Evolutionary conservation across 2,329 filamentous ascomycete species (phyloP), one percentile per base, ranked within the genome.

Genomic region (Venturia asperata): DNA sequence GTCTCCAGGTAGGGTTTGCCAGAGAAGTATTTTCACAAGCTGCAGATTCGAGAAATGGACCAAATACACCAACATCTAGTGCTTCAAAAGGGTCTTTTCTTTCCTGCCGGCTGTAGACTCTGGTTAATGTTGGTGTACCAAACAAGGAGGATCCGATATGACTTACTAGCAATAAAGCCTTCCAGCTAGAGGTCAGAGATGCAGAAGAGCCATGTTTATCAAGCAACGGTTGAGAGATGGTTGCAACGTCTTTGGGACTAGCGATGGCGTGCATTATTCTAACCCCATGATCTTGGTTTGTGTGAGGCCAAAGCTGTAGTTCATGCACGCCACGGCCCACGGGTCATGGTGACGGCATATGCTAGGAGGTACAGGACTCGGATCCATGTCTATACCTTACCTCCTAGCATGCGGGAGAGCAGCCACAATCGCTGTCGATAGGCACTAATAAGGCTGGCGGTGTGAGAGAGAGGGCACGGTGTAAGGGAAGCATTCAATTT

Each of bases 321-420:
- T 61, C 37, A 61, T 61, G 58, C 58, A 61, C 37, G 10, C n/a
- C 9, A 7, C 47, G 13, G 24, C 3, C 6, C 30, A 34, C 6
- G 30, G 30, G 47, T 56, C 52, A 56, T 56, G 13, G 52, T 56
- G 52, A 56, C 52, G 52, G 52, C 30, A 56, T 56, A 9, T 21
- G 49, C 24, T 15, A 55, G n/a, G n/a, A n/a, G n/a, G n/a, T n/a
- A n/a, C n/a, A n/a, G n/a, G n/a, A n/a, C n/a, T 55, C 10, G 7
- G 1, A 55, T 47, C 45, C 24, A 55, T 30, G 21, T 19, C 49
- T 34, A 4, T 30, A 55, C 19, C n/a, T n/a, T n/a, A n/a, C n/a
- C n/a, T n/a, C n/a, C n/a, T n/a, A n/a, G n/a, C 24, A 55, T 15
- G 49, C 49, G 21, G 27, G 21, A 17, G 3, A 34, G 17, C 49